Evolutionary conservation across 164 flowering plant species (phyloP).

Genomic region (Chloranthus sessilifolius): DNA sequence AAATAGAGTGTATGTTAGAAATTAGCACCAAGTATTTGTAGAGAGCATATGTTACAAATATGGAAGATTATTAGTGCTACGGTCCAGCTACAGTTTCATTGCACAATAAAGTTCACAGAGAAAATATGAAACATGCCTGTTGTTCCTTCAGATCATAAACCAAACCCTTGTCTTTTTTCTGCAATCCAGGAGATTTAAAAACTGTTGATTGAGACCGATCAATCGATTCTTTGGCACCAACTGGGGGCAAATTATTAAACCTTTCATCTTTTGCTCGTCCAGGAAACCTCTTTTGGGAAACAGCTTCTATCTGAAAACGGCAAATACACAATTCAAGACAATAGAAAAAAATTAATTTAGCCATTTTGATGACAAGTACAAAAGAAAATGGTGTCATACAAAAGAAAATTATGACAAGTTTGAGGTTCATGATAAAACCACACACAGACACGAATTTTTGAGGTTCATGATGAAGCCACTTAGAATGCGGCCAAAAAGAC

Average conservation of each 20-base stretch:
- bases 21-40: background rate
- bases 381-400: background rate
- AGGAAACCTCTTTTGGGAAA: conserved; percentile 31
- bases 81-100: background rate
- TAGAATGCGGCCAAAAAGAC: background rate
- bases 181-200: conserved; percentile 44
- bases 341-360: background rate
- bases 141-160: conserved; percentile 47
- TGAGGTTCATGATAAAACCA: background rate
- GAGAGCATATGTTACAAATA: background rate
- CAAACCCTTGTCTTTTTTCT: conserved; percentile 49
- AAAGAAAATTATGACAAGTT: background rate
- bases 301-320: conserved; percentile 27
- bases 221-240: conserved; percentile 25
- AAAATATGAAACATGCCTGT: conserved; percentile 37
- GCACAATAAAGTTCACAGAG: background rate
- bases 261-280: conserved; percentile 36
- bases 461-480: background rate
- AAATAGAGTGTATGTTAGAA: background rate
- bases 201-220: conserved; percentile 34
- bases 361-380: background rate
- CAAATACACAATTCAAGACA: background rate
- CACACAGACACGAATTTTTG: background rate
- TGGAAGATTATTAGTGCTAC: background rate
- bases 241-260: conserved; percentile 15